Base-by-base conservation (phyloP, 2,329 filamentous ascomycete genomes). In the Scedosporium dehoogii region DNA sequence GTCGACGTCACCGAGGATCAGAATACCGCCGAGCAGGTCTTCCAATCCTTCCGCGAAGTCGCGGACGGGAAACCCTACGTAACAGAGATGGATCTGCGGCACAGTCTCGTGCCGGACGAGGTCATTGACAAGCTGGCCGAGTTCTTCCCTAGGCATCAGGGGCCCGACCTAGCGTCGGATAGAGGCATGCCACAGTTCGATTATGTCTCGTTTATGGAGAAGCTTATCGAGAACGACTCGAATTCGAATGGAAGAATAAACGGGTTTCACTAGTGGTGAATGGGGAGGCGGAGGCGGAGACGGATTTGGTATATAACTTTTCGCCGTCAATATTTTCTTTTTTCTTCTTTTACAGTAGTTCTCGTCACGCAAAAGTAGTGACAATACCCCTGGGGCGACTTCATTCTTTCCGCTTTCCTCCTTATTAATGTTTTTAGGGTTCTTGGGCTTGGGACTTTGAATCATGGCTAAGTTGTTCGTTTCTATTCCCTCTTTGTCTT, bases 41-140 rank as follows among this genome's bases (percentile, higher is more conserved):
- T 94, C 79, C 93, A 99, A 77, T 96, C 90, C 66, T 99, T 99
- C 84, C 86, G 88, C 63, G 94, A 99, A 76, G 94, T 99, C 56
- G 94, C 94, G 18, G 94, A 99, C 77, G 94, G 94, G 67, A 99
- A 99, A 81, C 92, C 93, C 10, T 99, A 99, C 73, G 94, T 99
- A 48, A 99, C 94, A 4, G 94, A 99, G 77, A 89, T 99, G 79
- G 94, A 99, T 73, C 83, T 99, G 63, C 85, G 93, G 64, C 94
- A 99, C 75, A 94, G 89, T 51, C 84, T 99, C 46, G 96, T 99
- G 44, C 94, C 94, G 0, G 94, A 99, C 71, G 93, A 97, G 71
- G 89, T 99, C 66, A 97, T 99, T 70, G 92, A 97, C 65, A 90
- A 96, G 74, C 81, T 99, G 58, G 81, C 94, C 60, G 84, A 90